These are phyloP conservation scores for Fraxinus anomala DNA, from an alignment of 257 asterid genomes.

Conservation along the genomic window DNA sequence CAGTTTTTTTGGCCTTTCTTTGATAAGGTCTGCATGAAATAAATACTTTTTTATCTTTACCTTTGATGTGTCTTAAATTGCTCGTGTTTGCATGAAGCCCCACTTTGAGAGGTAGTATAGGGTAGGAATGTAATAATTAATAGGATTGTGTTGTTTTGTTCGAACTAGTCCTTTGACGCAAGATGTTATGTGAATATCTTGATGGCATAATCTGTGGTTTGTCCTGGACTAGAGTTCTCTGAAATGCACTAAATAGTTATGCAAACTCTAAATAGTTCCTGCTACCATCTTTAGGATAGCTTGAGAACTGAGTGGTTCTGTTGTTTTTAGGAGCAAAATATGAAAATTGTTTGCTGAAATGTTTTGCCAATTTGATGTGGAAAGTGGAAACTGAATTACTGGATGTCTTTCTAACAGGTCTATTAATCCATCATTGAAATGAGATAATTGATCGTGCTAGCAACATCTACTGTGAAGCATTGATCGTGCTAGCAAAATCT, in stretches of 20 bases:
- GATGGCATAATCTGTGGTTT: background rate
- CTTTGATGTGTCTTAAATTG: no score
- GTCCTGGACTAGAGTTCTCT: background rate
- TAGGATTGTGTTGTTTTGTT: slow-evolving; percentile 6
- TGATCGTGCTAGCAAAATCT: background rate
- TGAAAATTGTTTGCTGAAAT: background rate
- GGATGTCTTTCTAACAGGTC: background rate
- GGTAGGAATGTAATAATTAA: slow-evolving; percentile 1
- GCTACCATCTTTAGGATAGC: background rate
- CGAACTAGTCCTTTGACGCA: background rate
- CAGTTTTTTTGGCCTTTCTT: slow-evolving; percentile 6
- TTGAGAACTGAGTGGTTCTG: background rate
- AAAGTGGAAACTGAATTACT: background rate
- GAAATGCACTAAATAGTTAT: background rate
- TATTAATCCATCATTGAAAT: background rate
- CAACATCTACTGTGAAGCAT: no score
- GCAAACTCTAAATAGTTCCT: no score
- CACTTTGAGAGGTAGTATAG: slow-evolving; percentile 4
- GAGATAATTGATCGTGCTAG: background rate
- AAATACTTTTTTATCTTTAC: background rate
- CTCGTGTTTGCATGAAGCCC: background rate
- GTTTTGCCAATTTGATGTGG: background rate
- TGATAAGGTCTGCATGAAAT: slow-evolving; percentile 3
- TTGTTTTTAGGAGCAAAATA: background rate
- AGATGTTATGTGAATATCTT: background rate